Conservation (phyloP, 805 yeast genomes). For the Kodamaea laetipori region DNA sequence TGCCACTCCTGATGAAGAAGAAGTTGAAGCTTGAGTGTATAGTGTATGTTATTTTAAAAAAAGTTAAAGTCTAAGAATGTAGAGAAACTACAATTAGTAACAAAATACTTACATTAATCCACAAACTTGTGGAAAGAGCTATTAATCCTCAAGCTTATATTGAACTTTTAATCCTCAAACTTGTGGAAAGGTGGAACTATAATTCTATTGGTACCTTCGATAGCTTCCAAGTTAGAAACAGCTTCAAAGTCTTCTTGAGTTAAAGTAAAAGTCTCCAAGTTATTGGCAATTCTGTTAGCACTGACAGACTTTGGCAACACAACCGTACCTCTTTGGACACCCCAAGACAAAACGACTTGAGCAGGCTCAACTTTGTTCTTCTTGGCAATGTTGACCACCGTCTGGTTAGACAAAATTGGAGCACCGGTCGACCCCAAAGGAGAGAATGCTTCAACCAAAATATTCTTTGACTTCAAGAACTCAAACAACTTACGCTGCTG, state of each 20-base stretch:
- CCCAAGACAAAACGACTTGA: conserved; percentile 42
- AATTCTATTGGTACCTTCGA: conserved; percentile 7
- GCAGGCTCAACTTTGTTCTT: conserved; percentile 36
- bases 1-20: conserved; percentile 22
- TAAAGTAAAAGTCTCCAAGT: conserved; percentile 36
- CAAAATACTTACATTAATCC: too few species aligned
- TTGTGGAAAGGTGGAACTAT: neutral
- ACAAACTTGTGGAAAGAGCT: too few species aligned
- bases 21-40: conserved; percentile 14
- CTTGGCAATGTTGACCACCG: conserved; percentile 30
- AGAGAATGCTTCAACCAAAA: conserved; percentile 29
- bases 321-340: conserved; percentile 38
- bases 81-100: too few species aligned
- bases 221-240: conserved; percentile 8
- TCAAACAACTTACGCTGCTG: conserved; percentile 26
- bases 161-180: conserved; percentile 12
- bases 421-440: conserved; percentile 40
- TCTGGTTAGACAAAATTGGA: conserved; percentile 37
- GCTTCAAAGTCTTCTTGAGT: conserved; percentile 37
- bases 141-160: too few species aligned
- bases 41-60: conserved; percentile 3
- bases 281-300: conserved; percentile 33
- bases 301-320: conserved; percentile 43
- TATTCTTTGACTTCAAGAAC: conserved; percentile 18
- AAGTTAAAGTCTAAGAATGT: conserved; percentile 1